These are phyloP conservation scores for Irpex rosettiformis DNA, from an alignment of 1,284 basidiomycete genomes.

Conservation along the genomic window DNA sequence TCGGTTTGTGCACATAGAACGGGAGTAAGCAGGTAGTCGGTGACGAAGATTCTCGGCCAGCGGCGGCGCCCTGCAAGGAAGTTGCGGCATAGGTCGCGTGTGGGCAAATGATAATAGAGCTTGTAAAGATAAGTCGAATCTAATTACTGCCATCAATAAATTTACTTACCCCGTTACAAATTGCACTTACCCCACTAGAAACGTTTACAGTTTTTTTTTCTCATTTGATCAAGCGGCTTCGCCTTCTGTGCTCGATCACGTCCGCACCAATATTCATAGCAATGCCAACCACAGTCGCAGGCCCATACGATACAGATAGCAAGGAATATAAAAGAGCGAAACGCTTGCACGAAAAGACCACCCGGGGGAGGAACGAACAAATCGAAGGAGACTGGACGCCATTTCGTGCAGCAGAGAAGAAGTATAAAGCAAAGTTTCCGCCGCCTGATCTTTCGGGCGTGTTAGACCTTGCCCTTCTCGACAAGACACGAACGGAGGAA, in stretches of 20 bases:
- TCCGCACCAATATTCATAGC: not conserved
- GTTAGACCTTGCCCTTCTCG: slow-evolving; percentile 58
- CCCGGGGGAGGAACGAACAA: slow-evolving; percentile 44
- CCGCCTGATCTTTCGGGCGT: slow-evolving; percentile 67
- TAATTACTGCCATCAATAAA: not conserved
- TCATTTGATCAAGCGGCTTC: not conserved
- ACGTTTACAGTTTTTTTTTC: not conserved
- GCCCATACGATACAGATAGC: slow-evolving; percentile 39
- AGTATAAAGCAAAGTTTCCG: slow-evolving; percentile 71
- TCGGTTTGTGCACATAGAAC: not conserved
- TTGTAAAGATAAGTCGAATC: not conserved
- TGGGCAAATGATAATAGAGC: not conserved
- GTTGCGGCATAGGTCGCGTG: not conserved
- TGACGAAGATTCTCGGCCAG: slow-evolving; percentile 8
- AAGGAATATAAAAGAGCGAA: slow-evolving; percentile 64
- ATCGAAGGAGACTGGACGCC: slow-evolving; percentile 58
- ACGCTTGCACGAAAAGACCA: slow-evolving; percentile 54
- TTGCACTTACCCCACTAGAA: not conserved
- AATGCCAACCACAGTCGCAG: slow-evolving; percentile 1
- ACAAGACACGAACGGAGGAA: slow-evolving; percentile 30
- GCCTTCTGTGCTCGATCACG: not conserved
- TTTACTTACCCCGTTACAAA: not conserved
- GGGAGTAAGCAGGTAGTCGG: not conserved
- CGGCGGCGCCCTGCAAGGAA: no score
- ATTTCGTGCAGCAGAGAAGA: slow-evolving; percentile 74